Base-by-base conservation (phyloP, 75 land plant genomes). In the Pseudotsuga menziesii region DNA sequence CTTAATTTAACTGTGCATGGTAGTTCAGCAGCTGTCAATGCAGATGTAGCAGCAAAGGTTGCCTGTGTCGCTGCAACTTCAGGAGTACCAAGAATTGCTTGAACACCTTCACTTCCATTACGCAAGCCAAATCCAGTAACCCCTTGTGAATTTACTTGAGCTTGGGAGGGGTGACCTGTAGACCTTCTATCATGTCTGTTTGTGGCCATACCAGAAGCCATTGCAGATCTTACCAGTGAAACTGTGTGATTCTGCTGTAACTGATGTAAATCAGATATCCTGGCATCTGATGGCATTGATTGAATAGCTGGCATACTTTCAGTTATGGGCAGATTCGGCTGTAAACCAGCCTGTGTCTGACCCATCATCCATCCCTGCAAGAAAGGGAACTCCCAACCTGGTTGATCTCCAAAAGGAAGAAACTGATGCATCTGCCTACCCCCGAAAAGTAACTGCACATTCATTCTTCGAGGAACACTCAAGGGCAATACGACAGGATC, bases 1-100 rank as follows among this genome's bases (percentile, higher is more conserved):
- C 89, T 93, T 48, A 95, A 80, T 81, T 91, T 93, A 57, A 95
- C 98, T 2, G 98, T 95, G 77, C 96, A 91, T 61, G 98, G 98
- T 61, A 89, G 83, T 57, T 95, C 98, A 23, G 98, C 90, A 44
- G 96, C 89, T 23, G 94, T 85, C 39, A 83, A 88, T 41, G 92
- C 88, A 69, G 72, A 48, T 0, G 72, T 36, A 15, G 48, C 52
- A 67, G 93, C 92, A 29, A 90, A 58, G 56, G 83, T 73, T 29
- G 36, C 41, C 16, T 58, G 63, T 19, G 90, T 83, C 19, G 86
- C 76, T 20, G 89, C 83, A 76, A 91, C 78, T 63, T 90, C 96
- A 62, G 87, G 63, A 39, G 72, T 44, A 78, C 61, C 77, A 75
- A 82, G 56, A 26, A 82, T 88, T 12, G 78, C 59, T 39, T 78